phyloP scores from a whole-genome alignment of 345 rosid species.

The Gynandropsis gynandra region DNA sequence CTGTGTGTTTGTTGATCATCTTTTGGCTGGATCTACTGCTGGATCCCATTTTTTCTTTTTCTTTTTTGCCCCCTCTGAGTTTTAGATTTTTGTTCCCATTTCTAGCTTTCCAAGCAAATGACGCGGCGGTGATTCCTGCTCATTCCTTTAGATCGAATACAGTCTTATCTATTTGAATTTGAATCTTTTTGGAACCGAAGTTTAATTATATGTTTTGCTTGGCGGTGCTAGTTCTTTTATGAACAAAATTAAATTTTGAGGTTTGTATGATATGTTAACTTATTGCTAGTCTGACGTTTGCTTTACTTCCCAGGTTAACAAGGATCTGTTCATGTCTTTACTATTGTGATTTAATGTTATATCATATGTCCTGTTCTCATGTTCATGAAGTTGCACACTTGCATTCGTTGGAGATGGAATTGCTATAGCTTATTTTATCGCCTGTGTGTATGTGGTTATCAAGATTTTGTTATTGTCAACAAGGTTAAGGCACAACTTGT shows the following conservation, averaged over 20 bases:
- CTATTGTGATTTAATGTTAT: too few relatives aligned
- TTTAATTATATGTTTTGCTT: constrained; percentile 3
- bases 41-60: constrained; percentile 25
- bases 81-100: neutral
- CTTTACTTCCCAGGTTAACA: too few relatives aligned
- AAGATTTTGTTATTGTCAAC: neutral
- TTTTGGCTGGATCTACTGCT: constrained; percentile 7
- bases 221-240: too few relatives aligned
- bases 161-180: neutral
- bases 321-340: too few relatives aligned
- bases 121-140: neutral
- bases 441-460: neutral
- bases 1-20: neutral
- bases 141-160: too few relatives aligned
- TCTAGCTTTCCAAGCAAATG: constrained; percentile 7
- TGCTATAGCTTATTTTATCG: neutral
- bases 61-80: constrained; percentile 7
- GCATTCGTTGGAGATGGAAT: too few relatives aligned
- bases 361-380: too few relatives aligned
- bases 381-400: too few relatives aligned
- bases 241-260: too few relatives aligned
- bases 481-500: neutral
- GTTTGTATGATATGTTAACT: too few relatives aligned
- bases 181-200: constrained; percentile 3
- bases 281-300: too few relatives aligned